These are phyloP conservation scores for Ilex aquifolium DNA, from an alignment of 257 asterid genomes.

Conservation along the genomic window DNA sequence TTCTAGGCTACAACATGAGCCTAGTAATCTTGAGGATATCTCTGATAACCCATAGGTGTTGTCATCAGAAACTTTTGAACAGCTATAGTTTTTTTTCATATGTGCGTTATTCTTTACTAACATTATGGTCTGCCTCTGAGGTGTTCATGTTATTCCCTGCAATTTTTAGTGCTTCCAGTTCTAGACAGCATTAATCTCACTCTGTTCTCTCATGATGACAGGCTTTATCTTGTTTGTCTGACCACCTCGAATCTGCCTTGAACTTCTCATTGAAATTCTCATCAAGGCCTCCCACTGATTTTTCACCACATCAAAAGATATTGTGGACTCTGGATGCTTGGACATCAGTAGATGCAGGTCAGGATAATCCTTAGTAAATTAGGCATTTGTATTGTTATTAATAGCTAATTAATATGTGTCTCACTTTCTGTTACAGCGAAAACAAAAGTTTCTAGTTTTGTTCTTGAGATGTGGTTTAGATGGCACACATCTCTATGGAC, in stretches of 20 bases:
- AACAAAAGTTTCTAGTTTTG: conserved; percentile 50
- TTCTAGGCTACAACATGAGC: too few species aligned
- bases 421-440: conserved; percentile 31
- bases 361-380: conserved; percentile 18
- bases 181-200: too few species aligned
- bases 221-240: conserved; percentile 43
- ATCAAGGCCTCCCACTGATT: conserved; percentile 74
- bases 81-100: too few species aligned
- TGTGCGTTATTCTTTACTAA: too few species aligned
- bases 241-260: conserved; percentile 42
- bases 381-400: conserved; percentile 3
- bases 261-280: conserved; percentile 52
- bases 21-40: too few species aligned
- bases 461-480: conserved; percentile 78
- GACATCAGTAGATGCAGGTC: conserved; percentile 46
- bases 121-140: too few species aligned
- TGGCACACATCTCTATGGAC: conserved; percentile 89
- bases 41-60: too few species aligned
- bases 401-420: conserved; percentile 12
- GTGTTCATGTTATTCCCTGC: too few species aligned
- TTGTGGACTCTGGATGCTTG: conserved; percentile 79
- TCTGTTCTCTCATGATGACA: conserved; percentile 18
- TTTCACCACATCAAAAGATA: conserved; percentile 66
- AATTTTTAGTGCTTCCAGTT: not conserved
- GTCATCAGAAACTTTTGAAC: too few species aligned